phyloP scores from a whole-genome alignment of 345 rosid species.

The Triadica sebifera region DNA sequence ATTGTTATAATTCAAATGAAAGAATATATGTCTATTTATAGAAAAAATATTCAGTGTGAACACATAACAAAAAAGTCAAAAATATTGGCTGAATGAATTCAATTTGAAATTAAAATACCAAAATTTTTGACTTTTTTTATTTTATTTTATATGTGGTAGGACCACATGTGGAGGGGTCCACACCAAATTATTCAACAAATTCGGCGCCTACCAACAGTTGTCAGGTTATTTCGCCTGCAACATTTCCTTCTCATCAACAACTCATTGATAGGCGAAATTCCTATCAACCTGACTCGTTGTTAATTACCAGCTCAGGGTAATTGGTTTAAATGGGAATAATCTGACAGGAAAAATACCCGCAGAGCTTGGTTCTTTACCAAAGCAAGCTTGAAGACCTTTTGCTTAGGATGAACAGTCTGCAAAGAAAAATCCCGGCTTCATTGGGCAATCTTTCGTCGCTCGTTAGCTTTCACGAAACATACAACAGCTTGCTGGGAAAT shows the following conservation, averaged over 20 bases:
- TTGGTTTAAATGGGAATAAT: slow-evolving; percentile 3
- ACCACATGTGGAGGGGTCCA: too few species aligned
- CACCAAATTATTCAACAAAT: too few species aligned
- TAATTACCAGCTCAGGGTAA: slow-evolving; percentile 7
- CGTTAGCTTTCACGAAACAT: not conserved
- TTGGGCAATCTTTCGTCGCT: slow-evolving; percentile 19
- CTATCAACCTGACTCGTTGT: slow-evolving; percentile 4
- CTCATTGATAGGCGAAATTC: slow-evolving; percentile 9
- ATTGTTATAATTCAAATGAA: too few species aligned
- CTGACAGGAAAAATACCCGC: slow-evolving; percentile 15
- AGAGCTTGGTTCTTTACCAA: slow-evolving; percentile 13
- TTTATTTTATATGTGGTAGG: too few species aligned
- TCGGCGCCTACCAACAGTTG: too few species aligned
- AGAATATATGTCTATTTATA: too few species aligned
- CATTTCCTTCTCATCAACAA: slow-evolving; percentile 4
- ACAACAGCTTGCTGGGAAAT: slow-evolving; percentile 4
- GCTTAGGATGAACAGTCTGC: slow-evolving; percentile 12
- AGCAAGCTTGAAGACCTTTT: slow-evolving; percentile 20
- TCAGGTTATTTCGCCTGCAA: slow-evolving; percentile 14
- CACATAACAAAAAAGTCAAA: too few species aligned
- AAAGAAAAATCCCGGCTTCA: slow-evolving; percentile 14
- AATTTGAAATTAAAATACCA: too few species aligned
- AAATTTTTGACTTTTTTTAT: too few species aligned
- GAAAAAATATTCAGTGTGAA: too few species aligned
- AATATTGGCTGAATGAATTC: too few species aligned